Conservation (phyloP, 352 stramenopile species). For the Phytophthora sp. region DNA sequence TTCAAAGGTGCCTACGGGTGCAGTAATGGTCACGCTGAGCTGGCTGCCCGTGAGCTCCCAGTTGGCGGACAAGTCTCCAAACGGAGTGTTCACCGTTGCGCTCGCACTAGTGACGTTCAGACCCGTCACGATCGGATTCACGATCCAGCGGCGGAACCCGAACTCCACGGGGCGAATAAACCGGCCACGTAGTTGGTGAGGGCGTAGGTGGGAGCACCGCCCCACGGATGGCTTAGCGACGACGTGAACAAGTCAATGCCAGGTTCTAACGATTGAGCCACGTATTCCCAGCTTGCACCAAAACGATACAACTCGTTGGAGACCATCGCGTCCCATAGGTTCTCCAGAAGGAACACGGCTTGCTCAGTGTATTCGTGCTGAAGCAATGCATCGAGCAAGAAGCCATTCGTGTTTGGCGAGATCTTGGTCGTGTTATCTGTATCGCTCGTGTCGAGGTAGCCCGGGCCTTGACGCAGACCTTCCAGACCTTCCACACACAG, state of each 20-base stretch:
- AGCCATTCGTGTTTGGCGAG: conserved; percentile 39
- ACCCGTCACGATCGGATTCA: conserved; percentile 23
- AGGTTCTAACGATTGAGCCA: conserved; percentile 25
- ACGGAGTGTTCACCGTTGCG: conserved; percentile 24
- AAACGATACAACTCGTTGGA: conserved; percentile 28
- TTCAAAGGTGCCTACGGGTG: conserved; percentile 16
- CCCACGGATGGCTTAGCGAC: conserved; percentile 33
- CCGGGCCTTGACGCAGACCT: conserved; percentile 25
- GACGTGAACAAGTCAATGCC: conserved; percentile 31
- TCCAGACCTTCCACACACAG: conserved; percentile 25
- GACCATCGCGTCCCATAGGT: conserved; percentile 41
- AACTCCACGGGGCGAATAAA: conserved; percentile 29
- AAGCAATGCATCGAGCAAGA: conserved; percentile 32
- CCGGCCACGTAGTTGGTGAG: conserved; percentile 35
- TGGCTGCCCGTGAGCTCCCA: conserved; percentile 10
- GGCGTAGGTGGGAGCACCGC: conserved; percentile 28
- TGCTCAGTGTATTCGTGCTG: conserved; percentile 20
- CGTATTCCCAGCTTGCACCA: conserved; percentile 31
- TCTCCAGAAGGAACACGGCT: conserved; percentile 33
- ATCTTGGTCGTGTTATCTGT: conserved; percentile 24
- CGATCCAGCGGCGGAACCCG: conserved; percentile 31
- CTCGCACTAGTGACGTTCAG: conserved; percentile 21
- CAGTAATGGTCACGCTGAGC: conserved; percentile 11
- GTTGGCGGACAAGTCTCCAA: conserved; percentile 5
- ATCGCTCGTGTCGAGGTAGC: conserved; percentile 25